Evolutionary conservation across 2,329 filamentous ascomycete genomes (phyloP).

Genomic region (Claviceps maximensis): DNA sequence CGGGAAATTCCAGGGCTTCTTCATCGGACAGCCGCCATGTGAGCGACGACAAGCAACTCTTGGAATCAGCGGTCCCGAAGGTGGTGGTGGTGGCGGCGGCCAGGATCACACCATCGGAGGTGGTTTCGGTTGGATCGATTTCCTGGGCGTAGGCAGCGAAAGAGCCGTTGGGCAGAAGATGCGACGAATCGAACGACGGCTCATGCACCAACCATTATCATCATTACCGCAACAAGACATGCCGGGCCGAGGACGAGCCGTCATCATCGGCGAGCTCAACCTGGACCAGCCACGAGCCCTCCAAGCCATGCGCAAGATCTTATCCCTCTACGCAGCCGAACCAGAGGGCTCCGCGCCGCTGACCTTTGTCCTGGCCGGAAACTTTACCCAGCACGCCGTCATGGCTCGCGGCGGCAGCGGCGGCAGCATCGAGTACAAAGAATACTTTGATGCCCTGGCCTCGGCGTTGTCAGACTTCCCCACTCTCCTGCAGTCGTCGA

Average conservation of each 20-base stretch:
- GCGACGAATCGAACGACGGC: constrained; percentile 61
- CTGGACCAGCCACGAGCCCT: constrained; percentile 75
- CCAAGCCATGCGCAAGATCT: constrained; percentile 66
- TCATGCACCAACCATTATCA: constrained; percentile 35
- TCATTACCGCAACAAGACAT: constrained; percentile 20
- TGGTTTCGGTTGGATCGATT: constrained; percentile 95
- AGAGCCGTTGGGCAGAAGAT: constrained; percentile 71
- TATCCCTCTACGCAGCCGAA: constrained; percentile 58
- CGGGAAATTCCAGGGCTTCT: constrained; percentile 83
- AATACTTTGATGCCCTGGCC: constrained; percentile 82
- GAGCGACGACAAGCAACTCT: constrained; percentile 72
- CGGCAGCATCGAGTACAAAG: constrained; percentile 91
- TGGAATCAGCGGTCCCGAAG: constrained; percentile 50
- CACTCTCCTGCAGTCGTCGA: constrained; percentile 60
- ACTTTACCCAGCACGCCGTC: constrained; percentile 58
- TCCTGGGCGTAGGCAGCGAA: constrained; percentile 81
- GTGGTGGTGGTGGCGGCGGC: constrained; percentile 29
- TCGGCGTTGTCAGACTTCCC: constrained; percentile 74
- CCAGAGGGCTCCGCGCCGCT: constrained; percentile 55
- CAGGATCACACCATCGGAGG: constrained; percentile 53
- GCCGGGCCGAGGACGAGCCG: constrained; percentile 38
- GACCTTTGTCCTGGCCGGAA: constrained; percentile 72
- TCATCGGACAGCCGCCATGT: constrained; percentile 81
- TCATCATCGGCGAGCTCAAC: constrained; percentile 77
- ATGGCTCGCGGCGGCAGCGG: constrained; percentile 57